phyloP scores from a whole-genome alignment of 495 filamentous ascomycete species.

The Podospora pseudocomata region DNA sequence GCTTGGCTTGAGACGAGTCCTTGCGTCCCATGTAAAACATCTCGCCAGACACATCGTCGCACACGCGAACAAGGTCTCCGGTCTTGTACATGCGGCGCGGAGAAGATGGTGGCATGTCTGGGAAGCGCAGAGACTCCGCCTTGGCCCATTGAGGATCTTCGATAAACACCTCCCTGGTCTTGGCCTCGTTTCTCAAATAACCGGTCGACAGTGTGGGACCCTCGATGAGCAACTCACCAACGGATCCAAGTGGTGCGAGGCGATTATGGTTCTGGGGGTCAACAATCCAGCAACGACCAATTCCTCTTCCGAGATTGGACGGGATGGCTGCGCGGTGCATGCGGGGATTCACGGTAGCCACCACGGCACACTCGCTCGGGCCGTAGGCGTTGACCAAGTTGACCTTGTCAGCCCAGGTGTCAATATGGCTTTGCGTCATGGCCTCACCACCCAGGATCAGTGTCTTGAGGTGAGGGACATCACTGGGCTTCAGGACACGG shows the following conservation, averaged over 20 bases:
- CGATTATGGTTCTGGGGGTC: conserved; percentile 30
- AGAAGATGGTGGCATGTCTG: conserved; percentile 2
- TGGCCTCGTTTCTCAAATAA: conserved; percentile 20
- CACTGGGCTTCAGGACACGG: conserved; percentile 17
- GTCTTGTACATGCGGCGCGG: conserved; percentile 52
- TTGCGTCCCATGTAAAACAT: conserved; percentile 48
- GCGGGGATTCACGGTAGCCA: conserved; percentile 28
- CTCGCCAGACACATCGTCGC: conserved; percentile 42
- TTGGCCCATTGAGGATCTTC: conserved; percentile 32
- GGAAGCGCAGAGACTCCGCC: conserved; percentile 16
- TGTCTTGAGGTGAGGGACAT: conserved; percentile 24
- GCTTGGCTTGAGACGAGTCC: conserved; percentile 35
- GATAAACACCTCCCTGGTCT: conserved; percentile 25
- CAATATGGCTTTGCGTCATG: conserved; percentile 21
- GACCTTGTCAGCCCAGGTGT: conserved; percentile 28
- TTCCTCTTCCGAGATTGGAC: conserved; percentile 19
- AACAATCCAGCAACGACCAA: conserved; percentile 30
- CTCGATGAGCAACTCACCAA: conserved; percentile 47
- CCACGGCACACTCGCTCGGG: conserved; percentile 51
- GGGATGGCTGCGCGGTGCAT: conserved; percentile 17
- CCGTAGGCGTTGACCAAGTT: conserved; percentile 54
- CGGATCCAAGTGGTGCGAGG: conserved; percentile 41
- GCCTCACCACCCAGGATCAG: conserved; percentile 30
- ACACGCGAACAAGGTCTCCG: conserved; percentile 54
- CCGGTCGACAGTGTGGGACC: conserved; percentile 38